Evolutionary conservation across 768 basidiomycete species (phyloP).

Genomic region (Strobilomyces echinocephalus): DNA sequence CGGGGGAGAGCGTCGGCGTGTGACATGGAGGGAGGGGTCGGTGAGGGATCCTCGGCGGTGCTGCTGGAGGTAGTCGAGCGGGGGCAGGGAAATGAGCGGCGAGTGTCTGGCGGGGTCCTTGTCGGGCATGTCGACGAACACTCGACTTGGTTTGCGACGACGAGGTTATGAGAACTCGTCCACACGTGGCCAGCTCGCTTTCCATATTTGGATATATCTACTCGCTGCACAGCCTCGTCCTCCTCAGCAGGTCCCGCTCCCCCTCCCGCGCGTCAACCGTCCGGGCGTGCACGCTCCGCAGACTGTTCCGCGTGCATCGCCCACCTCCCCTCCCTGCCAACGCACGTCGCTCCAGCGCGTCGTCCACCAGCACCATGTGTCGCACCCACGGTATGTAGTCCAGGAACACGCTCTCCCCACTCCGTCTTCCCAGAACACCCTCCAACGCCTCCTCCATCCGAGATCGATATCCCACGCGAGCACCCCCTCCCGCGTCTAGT

Average conservation of each 20-base stretch:
- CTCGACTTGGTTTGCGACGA: neutral
- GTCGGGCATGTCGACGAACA: slow-evolving; percentile 9
- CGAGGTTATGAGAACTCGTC: slow-evolving; percentile 27
- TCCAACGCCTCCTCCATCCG: slow-evolving; percentile 44
- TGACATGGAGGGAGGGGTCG: slow-evolving; percentile 72
- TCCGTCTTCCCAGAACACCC: slow-evolving; percentile 40
- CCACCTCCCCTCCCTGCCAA: slow-evolving; percentile 36
- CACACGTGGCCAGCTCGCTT: slow-evolving; percentile 25
- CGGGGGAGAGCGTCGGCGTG: slow-evolving; percentile 28
- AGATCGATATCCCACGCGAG: slow-evolving; percentile 43
- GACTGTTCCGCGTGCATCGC: slow-evolving; percentile 58
- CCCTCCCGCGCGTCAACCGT: slow-evolving; percentile 37
- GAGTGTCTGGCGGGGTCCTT: slow-evolving; percentile 40
- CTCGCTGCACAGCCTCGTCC: slow-evolving; percentile 13
- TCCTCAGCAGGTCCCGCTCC: slow-evolving; percentile 32
- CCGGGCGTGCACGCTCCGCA: slow-evolving; percentile 39
- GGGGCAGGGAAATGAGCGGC: slow-evolving; percentile 60
- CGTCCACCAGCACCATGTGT: slow-evolving; percentile 63
- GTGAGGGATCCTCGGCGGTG: slow-evolving; percentile 82
- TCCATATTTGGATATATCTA: slow-evolving; percentile 13
- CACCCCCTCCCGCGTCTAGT: slow-evolving; percentile 18
- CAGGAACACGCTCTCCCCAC: slow-evolving; percentile 45
- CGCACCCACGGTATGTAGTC: slow-evolving; percentile 72
- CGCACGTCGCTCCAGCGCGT: slow-evolving; percentile 31
- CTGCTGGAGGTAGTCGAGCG: slow-evolving; percentile 73